Base-by-base conservation (phyloP, 1,284 basidiomycete species). In the Tylopilus sp. region DNA sequence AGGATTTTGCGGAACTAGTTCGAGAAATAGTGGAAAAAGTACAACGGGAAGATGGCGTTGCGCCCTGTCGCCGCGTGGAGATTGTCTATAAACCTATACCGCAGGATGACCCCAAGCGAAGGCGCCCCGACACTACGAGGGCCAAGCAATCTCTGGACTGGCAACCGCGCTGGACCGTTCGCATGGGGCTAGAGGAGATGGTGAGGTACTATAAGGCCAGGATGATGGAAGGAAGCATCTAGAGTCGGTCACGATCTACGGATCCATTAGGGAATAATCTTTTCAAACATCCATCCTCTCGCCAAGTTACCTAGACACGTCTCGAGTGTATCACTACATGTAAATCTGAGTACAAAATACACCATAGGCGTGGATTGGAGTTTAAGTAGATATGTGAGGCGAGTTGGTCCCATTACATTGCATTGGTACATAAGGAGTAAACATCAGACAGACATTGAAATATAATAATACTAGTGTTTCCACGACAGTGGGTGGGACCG, bases 181-280 rank as follows among this genome's bases (percentile, higher is more conserved):
- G 81, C 52, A 91, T 91, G 80, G 92, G 93, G n/a, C 68, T 95
- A 48, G 87, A 91, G 71, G 93, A 95, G 75, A 95, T 94, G 86
- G 88, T 92, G 34, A 74, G 85, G 53, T 95, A 92, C 71, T 94
- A 92, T 74, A 89, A 90, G 70, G 82, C 85, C 21, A 90, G 86
- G 73, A 85, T 91, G 80, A 78, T 77, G 7, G 89, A 91, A 68
- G 89, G 88, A 36, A 85, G 82, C 62, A 74, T 91, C 45, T 90
- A 66, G 43, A 51, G 28, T 37, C 40, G n/a, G 26, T 20, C 8
- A n/a, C 3, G 1, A 37, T 7, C 18, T 10, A 30, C 46, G 18
- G 20, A 33, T 24, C 21, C 44, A 31, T 48, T 28, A 28, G 42
- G 17, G 33, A 8, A 3, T 24, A 10, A 7, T 17, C 2, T 20